These are phyloP conservation scores for Allium fistulosum DNA, from an alignment of 106 monocot genomes.

Conservation along the genomic window DNA sequence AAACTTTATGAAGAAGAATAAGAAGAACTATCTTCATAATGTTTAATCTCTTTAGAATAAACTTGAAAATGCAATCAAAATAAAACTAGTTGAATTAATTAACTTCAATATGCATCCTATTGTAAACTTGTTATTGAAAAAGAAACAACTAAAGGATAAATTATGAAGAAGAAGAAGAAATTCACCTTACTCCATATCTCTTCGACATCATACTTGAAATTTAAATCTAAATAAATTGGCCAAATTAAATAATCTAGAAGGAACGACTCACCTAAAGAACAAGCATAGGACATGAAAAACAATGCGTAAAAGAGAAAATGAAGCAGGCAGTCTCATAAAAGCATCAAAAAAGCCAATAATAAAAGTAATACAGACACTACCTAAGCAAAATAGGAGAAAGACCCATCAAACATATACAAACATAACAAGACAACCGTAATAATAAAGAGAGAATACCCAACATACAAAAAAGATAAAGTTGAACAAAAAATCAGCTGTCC, in stretches of 20 bases:
- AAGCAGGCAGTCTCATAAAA: slow-evolving; percentile 4
- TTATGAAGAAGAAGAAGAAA: background rate
- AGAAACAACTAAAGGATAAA: background rate
- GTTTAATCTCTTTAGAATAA: too few relatives aligned
- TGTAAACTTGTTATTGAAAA: background rate
- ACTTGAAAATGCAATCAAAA: background rate
- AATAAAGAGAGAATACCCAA: background rate
- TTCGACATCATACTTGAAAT: background rate
- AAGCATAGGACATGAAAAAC: background rate
- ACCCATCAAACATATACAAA: slow-evolving; percentile 2
- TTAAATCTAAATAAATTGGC: background rate
- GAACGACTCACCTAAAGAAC: background rate
- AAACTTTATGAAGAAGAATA: too few relatives aligned
- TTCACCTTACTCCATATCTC: too few relatives aligned
- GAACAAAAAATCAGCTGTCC: background rate
- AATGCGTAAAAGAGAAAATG: background rate
- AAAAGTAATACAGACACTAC: background rate
- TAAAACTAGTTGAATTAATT: background rate
- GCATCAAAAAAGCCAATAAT: background rate
- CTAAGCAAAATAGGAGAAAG: slow-evolving; percentile 2
- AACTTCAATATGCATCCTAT: background rate
- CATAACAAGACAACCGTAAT: background rate
- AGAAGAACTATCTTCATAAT: too few relatives aligned
- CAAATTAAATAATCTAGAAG: background rate
- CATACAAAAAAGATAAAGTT: slow-evolving; percentile 2